Evolutionary conservation across 192 early-diverging fungal species (phyloP), one percentile per base, ranked within the genome.

Genomic region (Ambispora gerdemannii): DNA sequence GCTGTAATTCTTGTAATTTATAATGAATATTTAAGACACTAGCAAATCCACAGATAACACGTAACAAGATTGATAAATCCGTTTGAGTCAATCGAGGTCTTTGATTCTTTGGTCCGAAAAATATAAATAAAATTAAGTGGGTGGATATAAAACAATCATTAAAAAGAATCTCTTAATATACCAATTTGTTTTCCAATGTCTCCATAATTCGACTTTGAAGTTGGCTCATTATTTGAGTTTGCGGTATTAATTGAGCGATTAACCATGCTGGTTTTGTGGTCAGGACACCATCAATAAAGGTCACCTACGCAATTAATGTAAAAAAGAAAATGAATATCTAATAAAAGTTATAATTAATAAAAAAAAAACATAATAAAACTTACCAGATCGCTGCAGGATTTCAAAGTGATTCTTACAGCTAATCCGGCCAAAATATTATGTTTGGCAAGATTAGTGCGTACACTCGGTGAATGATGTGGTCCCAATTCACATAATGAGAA

Each of bases 361-460:
- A 2, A 20, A n/a, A n/a, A 13, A 13, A 13, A 28, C 11, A 13
- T 58, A 22, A 24, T 30, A 13, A 20, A 58, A 28, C 55, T 58
- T 20, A 58, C 55, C 55, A 28, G 11, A 24, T 58, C 55, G 11
- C 28, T 25, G 24, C 55, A 58, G 24, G 13, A 58, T 20, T 58
- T 58, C 24, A 58, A 58, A 20, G 55, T 25, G 10, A 58, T 2
- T 58, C 24, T 20, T 2, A 58, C 20, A 1, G 55, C 55, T 30
- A 58, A 30, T 27, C 22, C 55, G 11, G 55, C 22, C 55, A 58
- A 24, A 20, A 58, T 58, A 58, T 58, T 20, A 58, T 30, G 55
- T 13, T 58, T 58, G 2, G 55, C 24, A 28, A 58, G 13, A 28
- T 20, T 58, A 13, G 19, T 27, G 13, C 55, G 20, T 58, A 58